Conservation (phyloP, 2,329 filamentous ascomycete genomes). For the Pleochaeta shiraiana region DNA sequence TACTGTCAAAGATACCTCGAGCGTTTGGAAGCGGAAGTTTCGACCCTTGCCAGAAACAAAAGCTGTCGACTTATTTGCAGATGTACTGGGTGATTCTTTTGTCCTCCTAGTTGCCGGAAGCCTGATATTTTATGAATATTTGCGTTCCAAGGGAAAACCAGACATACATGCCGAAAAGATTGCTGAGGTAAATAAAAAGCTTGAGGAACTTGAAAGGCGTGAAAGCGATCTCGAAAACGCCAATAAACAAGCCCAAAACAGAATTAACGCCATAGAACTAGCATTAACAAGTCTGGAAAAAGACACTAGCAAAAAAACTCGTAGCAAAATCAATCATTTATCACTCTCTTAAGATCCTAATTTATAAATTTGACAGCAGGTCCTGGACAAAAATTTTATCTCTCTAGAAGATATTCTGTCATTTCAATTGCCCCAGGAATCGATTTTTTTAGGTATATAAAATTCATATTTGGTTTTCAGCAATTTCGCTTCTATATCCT, state of each 20-base stretch:
- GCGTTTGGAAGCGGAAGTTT: constrained; percentile 40
- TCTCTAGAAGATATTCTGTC: no score
- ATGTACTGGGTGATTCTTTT: constrained; percentile 40
- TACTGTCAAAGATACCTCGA: constrained; percentile 23
- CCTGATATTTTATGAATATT: constrained; percentile 39
- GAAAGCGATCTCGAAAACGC: constrained; percentile 32
- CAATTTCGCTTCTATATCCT: no score
- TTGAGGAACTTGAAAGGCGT: constrained; percentile 29
- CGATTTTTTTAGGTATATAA: no score
- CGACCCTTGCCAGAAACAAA: constrained; percentile 39
- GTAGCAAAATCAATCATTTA: no score
- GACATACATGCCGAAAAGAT: constrained; percentile 33
- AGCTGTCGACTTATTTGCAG: constrained; percentile 43
- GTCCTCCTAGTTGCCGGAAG: constrained; percentile 35
- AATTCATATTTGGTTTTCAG: no score
- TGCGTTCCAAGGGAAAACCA: constrained; percentile 35
- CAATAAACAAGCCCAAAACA: constrained; percentile 17
- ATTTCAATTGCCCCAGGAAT: no score
- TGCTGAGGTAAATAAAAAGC: constrained; percentile 27
- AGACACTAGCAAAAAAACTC: constrained; percentile 12
- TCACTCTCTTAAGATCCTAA: no score
- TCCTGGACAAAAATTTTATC: no score
- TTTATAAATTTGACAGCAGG: no score
- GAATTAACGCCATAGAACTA: constrained; percentile 17
- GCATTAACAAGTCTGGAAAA: constrained; percentile 16